Conservation (phyloP, 2,329 filamentous ascomycete species). For the Claviceps maximensis region DNA sequence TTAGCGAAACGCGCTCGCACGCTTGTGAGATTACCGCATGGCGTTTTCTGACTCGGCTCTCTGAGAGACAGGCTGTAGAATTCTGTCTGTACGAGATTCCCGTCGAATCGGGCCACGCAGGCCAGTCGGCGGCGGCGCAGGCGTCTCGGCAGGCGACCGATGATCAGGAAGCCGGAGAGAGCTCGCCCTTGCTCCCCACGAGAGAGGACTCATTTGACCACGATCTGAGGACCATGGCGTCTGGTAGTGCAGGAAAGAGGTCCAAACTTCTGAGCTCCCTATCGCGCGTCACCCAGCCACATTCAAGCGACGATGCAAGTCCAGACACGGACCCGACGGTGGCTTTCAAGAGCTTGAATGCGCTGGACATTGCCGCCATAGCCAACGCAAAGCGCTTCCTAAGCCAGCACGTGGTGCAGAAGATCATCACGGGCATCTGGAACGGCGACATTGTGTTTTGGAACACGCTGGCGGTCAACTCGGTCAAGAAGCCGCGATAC, state of each 20-base stretch:
- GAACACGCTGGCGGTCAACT: conserved; percentile 61
- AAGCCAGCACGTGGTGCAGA: conserved; percentile 66
- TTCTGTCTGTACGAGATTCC: conserved; percentile 64
- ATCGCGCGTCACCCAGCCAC: conserved; percentile 35
- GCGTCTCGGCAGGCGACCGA: conserved; percentile 1
- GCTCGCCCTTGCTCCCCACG: conserved; percentile 31
- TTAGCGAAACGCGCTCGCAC: conserved; percentile 55
- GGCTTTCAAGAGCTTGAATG: conserved; percentile 68
- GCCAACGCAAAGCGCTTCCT: conserved; percentile 75
- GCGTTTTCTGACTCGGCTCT: conserved; percentile 59
- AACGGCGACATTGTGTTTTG: conserved; percentile 78
- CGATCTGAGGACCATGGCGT: conserved; percentile 11
- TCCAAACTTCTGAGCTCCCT: conserved; percentile 40
- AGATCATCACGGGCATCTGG: conserved; percentile 76
- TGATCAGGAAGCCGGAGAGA: conserved; percentile 34
- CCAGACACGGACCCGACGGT: conserved; percentile 50
- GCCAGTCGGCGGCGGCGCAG: conserved; percentile 1
- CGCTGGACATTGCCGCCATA: conserved; percentile 73
- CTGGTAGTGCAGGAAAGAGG: conserved; percentile 30
- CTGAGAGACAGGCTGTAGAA: conserved; percentile 60
- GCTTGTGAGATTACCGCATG: conserved; percentile 74
- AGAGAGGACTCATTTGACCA: conserved; percentile 16
- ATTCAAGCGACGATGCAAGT: conserved; percentile 21
- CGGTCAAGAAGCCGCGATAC: conserved; percentile 61
- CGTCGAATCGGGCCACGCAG: conserved; percentile 17